Percentiles rank a stretch among this genome's conserved stretches.
Evolutionary conservation across 192 early-diverging fungal species (phyloP).

Genomic region (Podila minutissima): DNA sequence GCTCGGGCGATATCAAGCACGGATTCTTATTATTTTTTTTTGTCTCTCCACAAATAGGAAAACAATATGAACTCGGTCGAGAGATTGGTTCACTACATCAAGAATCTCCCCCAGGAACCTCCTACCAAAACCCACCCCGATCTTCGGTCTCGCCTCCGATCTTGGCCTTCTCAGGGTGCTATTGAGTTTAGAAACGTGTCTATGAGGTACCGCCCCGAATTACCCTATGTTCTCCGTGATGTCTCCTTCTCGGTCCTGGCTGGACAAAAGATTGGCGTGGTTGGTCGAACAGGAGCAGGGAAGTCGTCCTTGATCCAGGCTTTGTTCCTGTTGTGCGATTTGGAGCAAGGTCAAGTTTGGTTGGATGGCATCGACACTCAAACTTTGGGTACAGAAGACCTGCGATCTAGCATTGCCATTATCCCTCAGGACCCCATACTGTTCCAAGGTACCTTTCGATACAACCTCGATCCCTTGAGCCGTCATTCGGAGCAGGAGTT

Average conservation of each 20-base stretch:
- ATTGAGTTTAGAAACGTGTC: conserved; percentile 77
- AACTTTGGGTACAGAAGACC: conserved; percentile 73
- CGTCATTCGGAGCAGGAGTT: conserved; percentile 65
- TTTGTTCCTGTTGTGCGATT: conserved; percentile 82
- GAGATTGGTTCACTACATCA: conserved; percentile 36
- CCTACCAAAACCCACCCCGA: conserved; percentile 24
- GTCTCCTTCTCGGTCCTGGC: conserved; percentile 73
- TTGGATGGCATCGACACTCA: conserved; percentile 87
- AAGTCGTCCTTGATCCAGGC: conserved; percentile 84
- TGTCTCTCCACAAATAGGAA: conserved; percentile 7
- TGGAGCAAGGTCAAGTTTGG: conserved; percentile 68
- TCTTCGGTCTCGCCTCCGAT: conserved; percentile 10
- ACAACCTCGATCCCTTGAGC: conserved; percentile 66
- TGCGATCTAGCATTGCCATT: conserved; percentile 81
- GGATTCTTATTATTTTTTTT: too few relatives aligned
- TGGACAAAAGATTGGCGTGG: conserved; percentile 86
- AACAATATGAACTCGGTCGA: conserved; percentile 52
- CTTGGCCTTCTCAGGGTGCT: conserved; percentile 78
- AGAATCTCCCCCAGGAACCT: conserved; percentile 35
- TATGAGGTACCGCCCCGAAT: conserved; percentile 78
- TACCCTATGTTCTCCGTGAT: conserved; percentile 76
- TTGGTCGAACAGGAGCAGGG: conserved; percentile 88
- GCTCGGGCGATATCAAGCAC: too few relatives aligned
- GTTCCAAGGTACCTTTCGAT: conserved; percentile 64
- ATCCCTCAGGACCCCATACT: conserved; percentile 83